A percentile compares a stretch with the other conserved stretches of the same genome.
Conservation (phyloP, 2,329 filamentous ascomycete genomes). For the Diaporthe batatas region DNA sequence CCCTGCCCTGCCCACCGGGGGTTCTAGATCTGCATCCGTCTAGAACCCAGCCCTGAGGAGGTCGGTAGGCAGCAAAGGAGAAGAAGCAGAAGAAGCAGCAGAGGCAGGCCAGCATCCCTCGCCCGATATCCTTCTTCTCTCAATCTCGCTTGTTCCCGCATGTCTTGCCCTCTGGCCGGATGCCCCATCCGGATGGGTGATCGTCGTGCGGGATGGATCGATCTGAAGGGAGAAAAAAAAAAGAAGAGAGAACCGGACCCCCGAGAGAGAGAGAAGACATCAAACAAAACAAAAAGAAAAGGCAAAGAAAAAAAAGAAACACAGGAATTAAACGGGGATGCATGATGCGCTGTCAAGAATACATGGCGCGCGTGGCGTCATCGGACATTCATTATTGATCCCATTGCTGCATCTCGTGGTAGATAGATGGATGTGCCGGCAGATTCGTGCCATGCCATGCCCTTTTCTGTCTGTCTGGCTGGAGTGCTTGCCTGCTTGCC, state of each 20-base stretch:
- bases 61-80: neutral
- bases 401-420: neutral
- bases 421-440: neutral
- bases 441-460: too few relatives aligned
- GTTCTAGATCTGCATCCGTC: slow-evolving; percentile 34
- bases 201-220: neutral
- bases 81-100: neutral
- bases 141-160: slow-evolving; percentile 35
- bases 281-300: neutral
- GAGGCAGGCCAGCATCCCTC: neutral
- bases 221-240: slow-evolving; percentile 22
- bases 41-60: slow-evolving; percentile 15
- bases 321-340: slow-evolving; percentile 23
- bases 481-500: neutral
- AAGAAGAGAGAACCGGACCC: neutral
- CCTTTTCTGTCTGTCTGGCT: neutral
- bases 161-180: slow-evolving; percentile 32
- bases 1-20: neutral
- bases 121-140: neutral
- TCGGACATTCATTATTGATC: slow-evolving; percentile 8
- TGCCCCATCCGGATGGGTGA: slow-evolving; percentile 10
- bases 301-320: too few relatives aligned
- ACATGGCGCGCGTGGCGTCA: slow-evolving; percentile 24
- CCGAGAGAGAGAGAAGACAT: too few relatives aligned
- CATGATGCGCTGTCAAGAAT: slow-evolving; percentile 33